Evolutionary conservation across 305 asterid species (phyloP).

Genomic region (Solanum aculeatissimum): DNA sequence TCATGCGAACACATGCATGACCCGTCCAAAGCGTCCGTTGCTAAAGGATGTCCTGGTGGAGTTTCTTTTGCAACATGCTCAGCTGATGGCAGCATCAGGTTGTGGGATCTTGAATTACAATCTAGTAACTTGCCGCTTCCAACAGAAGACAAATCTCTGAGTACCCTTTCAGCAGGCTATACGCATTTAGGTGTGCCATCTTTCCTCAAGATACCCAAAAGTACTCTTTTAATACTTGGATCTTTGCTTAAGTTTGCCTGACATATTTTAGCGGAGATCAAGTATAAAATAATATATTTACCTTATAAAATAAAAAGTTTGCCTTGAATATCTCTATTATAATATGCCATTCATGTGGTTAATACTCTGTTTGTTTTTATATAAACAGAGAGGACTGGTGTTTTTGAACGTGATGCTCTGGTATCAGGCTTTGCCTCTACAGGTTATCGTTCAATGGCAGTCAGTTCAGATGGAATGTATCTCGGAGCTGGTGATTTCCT

Average conservation of each 20-base stretch:
- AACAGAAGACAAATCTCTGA: conserved; percentile 9
- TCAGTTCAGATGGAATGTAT: conserved; percentile 58
- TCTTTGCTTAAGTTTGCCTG: conserved; percentile 8
- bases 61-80: conserved; percentile 68
- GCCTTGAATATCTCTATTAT: not conserved
- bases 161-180: conserved; percentile 7
- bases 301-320: not conserved
- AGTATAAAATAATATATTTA: not conserved
- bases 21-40: conserved; percentile 47
- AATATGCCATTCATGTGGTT: not conserved
- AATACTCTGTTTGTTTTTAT: not conserved
- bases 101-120: conserved; percentile 55
- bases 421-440: conserved; percentile 29
- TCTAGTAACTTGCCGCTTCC: conserved; percentile 11
- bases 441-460: conserved; percentile 53
- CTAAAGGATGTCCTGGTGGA: conserved; percentile 62
- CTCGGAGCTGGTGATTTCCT: conserved; percentile 63
- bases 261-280: not conserved
- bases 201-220: conserved; percentile 8
- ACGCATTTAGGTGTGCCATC: conserved; percentile 30
- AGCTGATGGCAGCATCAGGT: conserved; percentile 52
- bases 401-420: conserved; percentile 53
- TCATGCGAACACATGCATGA: conserved; percentile 50
- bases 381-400: conserved; percentile 44
- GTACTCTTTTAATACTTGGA: not conserved